Base-by-base conservation (phyloP, 148 eudicot species). In the Euryodendron excelsum region DNA sequence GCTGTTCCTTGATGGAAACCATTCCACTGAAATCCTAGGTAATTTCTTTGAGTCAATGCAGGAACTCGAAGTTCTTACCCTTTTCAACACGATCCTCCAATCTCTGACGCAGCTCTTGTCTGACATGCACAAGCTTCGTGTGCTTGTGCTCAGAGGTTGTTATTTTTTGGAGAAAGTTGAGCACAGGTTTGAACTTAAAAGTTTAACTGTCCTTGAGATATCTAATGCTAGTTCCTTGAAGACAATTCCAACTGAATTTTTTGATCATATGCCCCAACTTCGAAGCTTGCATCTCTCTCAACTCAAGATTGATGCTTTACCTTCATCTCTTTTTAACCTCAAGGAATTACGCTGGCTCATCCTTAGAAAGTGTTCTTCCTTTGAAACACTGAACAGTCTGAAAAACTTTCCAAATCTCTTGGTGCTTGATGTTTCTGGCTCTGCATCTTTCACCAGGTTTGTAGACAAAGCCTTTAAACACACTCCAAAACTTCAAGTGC, bases 101-200 rank as follows among this genome's bases (percentile, higher is more conserved):
- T 61, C 75, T 31, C 15, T 82, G 30, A 67, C 79, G 0, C 21
- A 13, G 4, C 45, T 63, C 11, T 58, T 78, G 20, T 1, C 3
- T 5, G 28, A 33, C 1, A 52, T 83, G 65, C 41, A 34, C 0
- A 8, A 66, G 17, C 86, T 78, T 60, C 11, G 44, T 56, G 73
- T 83, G n/a, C 77, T 86, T 34, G 80, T 86, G 69, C 82, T 86
- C 28, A 71, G 88, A 80, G 71, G 76, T 30, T 80, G 88, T 65
- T 61, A 76, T 25, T 84, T 69, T 74, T 27, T 84, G 81, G 36
- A 74, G 58, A 27, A 69, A 1, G 6, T 76, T 1, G 25, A 31
- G 5, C 7, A 31, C 21, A 56, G 10, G 3, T 31, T 76, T 7
- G 66, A 37, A 14, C 1, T 25, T 27, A 10, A 52, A 41, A 58